Evolutionary conservation across 768 basidiomycete genomes (phyloP), one percentile per base, ranked within the genome.

Genomic region (Boletus subcaerulescens): DNA sequence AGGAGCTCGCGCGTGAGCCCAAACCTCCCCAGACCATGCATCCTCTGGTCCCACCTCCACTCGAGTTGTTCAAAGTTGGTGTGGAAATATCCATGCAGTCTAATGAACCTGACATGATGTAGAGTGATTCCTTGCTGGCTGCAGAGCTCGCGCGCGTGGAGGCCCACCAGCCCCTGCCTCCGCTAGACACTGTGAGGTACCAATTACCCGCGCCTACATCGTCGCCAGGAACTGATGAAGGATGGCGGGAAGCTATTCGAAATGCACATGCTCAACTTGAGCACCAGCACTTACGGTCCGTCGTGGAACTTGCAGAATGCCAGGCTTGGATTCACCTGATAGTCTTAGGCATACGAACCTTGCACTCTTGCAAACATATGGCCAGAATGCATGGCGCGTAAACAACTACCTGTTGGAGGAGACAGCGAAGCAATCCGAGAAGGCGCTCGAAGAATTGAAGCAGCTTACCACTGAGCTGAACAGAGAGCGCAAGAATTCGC

Each of bases 351-450:
- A 89, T 61, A 87, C 85, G 20, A 98, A 97, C 74, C 73, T 92
- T 48, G 81, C 86, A 4, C 75, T 98, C 31, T 73, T 95, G 33
- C 86, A 93, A 67, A 86, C 84, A 33, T 94, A 96, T 65, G 96
- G 91, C 4, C 74, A 87, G 17, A 98, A 98, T 75, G 88, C 90
- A 13, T 96, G 91, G 89, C 83, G 89, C 57, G 85, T 94, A 71
- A 86, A 91, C 66, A 98, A 98, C 71, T 93, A 93, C 65, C 77
- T 90, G 32, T 74, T 94, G 22, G 93, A 96, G 68, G 79, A 84
- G 24, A 83, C 87, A 33, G 84, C 86, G 9, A 86, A 86, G 62
- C 81, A 84, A 55, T 74, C 83, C 9, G 92, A 93, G 69, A 78
- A 77, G 58, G 76, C 83, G 11, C 70, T 90, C n/a, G 93, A 92